Conservation (phyloP, 768 basidiomycete species). For the Mycena vitilis region DNA sequence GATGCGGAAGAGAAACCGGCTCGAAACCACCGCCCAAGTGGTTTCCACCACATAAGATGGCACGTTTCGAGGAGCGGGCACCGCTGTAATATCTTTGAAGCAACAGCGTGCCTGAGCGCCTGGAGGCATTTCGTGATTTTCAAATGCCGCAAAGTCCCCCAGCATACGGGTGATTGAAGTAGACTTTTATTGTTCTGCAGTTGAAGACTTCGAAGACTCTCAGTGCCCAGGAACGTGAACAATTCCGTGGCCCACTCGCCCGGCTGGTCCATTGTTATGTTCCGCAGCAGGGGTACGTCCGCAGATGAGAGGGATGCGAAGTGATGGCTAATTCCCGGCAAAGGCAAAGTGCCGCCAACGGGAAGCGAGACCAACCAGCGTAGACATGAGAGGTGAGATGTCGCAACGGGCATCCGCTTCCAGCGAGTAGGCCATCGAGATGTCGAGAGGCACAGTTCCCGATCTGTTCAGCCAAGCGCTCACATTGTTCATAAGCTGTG, state of each 20-base stretch:
- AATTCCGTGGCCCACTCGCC: not conserved
- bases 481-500: not conserved
- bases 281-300: constrained; percentile 1
- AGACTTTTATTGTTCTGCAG: not conserved
- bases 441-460: not conserved
- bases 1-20: too few relatives aligned
- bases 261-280: not conserved
- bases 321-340: not conserved
- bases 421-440: not conserved
- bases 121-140: too few relatives aligned
- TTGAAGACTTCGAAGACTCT: not conserved
- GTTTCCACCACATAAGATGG: too few relatives aligned
- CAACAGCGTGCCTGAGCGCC: too few relatives aligned
- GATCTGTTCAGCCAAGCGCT: not conserved
- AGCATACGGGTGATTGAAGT: not conserved
- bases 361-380: not conserved
- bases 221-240: not conserved
- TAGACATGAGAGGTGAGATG: not conserved
- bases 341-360: not conserved
- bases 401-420: not conserved
- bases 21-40: too few relatives aligned
- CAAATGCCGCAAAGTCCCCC: too few relatives aligned
- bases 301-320: not conserved
- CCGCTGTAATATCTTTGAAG: too few relatives aligned
- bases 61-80: too few relatives aligned